A percentile compares a stretch with the other conserved stretches of the same genome.
Conservation (phyloP, 176 grass and related monocot genomes). For the Oryza nivara region DNA sequence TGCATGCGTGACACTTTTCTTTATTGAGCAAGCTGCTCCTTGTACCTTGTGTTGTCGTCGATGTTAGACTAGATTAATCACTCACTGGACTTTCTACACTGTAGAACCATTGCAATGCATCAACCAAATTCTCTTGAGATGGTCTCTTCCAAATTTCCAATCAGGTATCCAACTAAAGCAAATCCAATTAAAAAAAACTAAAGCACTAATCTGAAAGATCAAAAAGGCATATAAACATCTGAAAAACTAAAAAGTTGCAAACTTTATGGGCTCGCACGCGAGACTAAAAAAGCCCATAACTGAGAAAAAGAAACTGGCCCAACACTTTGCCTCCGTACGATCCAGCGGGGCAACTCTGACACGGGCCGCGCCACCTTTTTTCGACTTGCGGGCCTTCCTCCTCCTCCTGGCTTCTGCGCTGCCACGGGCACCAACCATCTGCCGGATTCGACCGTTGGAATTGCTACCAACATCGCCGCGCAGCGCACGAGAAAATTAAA, state of each 20-base stretch:
- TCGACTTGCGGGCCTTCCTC: conserved; percentile 1
- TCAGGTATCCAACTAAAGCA: not conserved
- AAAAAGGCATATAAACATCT: not conserved
- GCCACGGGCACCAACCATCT: conserved; percentile 1
- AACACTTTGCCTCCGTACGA: not conserved
- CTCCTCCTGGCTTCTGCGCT: not conserved
- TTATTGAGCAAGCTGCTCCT: conserved; percentile 2
- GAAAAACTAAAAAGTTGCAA: not conserved
- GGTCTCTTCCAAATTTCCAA: not conserved
- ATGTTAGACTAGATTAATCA: not conserved
- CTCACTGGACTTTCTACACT: no score
- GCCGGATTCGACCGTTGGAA: conserved; percentile 57
- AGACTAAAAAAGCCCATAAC: conserved; percentile 1
- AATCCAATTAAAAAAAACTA: no score
- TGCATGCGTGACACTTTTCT: not conserved
- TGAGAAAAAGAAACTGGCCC: not conserved
- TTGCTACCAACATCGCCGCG: not conserved
- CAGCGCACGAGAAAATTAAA: conserved; percentile 37
- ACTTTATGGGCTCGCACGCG: conserved; percentile 31
- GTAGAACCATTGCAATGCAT: not conserved
- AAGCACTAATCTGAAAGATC: not conserved
- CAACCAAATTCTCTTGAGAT: not conserved
- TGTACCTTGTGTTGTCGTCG: conserved; percentile 16
- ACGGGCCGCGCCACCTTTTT: conserved; percentile 32
- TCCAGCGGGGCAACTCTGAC: conserved; percentile 33